Evolutionary conservation across 2,329 filamentous ascomycete genomes (phyloP).

Genomic region (Scedosporium apiospermum): DNA sequence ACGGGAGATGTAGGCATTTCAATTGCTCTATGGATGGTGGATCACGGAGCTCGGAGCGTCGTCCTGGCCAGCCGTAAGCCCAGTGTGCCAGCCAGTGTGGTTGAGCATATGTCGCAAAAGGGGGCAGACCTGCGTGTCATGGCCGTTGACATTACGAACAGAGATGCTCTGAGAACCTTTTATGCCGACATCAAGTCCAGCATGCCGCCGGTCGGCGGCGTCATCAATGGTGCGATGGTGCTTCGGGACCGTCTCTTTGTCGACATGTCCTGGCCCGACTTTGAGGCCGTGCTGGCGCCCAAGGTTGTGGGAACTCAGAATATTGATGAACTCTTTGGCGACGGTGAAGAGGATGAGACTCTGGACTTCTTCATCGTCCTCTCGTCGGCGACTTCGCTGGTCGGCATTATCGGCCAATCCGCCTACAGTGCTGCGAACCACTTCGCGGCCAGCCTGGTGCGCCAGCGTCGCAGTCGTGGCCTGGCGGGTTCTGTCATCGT

Average conservation of each 20-base stretch:
- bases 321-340: constrained; percentile 20
- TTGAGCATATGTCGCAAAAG: constrained; percentile 12
- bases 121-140: constrained; percentile 11
- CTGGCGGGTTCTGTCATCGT: constrained; percentile 26
- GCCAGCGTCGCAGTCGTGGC: constrained; percentile 24
- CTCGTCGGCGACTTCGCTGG: constrained; percentile 18
- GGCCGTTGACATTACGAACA: constrained; percentile 14
- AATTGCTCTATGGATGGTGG: constrained; percentile 25
- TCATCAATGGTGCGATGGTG: constrained; percentile 27
- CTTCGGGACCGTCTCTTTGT: constrained; percentile 17
- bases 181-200: constrained; percentile 13
- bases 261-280: constrained; percentile 12
- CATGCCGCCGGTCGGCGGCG: constrained; percentile 25
- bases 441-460: constrained; percentile 28
- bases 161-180: constrained; percentile 2
- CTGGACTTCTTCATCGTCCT: constrained; percentile 27
- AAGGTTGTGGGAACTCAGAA: constrained; percentile 23
- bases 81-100: constrained; percentile 11
- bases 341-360: constrained; percentile 3
- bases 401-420: constrained; percentile 24
- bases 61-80: constrained; percentile 27
- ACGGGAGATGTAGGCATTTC: constrained; percentile 24
- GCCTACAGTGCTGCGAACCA: constrained; percentile 35
- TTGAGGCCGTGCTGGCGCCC: constrained; percentile 17
- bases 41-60: constrained; percentile 22